Evolutionary conservation across 768 basidiomycete genomes (phyloP).

Genomic region (Tremella mesenterica): DNA sequence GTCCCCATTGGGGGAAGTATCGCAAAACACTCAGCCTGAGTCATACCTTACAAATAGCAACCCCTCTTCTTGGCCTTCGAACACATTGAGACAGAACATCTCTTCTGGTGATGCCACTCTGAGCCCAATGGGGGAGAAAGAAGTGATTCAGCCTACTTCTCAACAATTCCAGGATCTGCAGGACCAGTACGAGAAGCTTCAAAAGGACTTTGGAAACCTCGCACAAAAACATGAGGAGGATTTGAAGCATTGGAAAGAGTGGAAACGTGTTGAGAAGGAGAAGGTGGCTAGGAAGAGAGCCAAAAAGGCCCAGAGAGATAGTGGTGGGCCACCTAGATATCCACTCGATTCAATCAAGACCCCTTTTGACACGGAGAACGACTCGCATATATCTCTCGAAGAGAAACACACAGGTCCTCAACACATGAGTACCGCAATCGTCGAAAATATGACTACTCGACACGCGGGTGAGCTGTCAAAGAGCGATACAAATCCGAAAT

Average conservation of each 20-base stretch:
- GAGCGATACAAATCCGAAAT: too few species aligned
- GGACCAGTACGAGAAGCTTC: constrained; percentile 12
- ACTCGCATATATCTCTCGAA: neutral
- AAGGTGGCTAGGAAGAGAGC: constrained; percentile 16
- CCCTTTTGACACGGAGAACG: too few species aligned
- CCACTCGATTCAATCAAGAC: neutral
- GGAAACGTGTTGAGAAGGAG: constrained; percentile 18
- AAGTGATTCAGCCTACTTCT: too few species aligned
- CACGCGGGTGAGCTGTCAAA: too few species aligned
- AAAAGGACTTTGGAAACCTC: constrained; percentile 12
- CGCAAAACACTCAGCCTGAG: too few species aligned
- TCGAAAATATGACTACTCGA: neutral
- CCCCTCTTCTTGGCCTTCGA: too few species aligned
- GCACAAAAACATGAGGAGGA: constrained; percentile 13
- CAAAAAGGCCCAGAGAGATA: constrained; percentile 16
- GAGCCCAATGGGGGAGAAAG: neutral
- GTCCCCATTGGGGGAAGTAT: too few species aligned
- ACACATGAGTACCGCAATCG: neutral
- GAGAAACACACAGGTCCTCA: neutral
- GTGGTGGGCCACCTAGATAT: too few species aligned
- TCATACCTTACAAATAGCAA: too few species aligned
- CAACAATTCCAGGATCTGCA: constrained; percentile 12
- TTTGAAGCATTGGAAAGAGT: constrained; percentile 29
- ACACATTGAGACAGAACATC: too few species aligned
- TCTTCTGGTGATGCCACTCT: too few species aligned